phyloP scores from a whole-genome alignment of 805 yeast species.

The Huiozyma sinensis region DNA sequence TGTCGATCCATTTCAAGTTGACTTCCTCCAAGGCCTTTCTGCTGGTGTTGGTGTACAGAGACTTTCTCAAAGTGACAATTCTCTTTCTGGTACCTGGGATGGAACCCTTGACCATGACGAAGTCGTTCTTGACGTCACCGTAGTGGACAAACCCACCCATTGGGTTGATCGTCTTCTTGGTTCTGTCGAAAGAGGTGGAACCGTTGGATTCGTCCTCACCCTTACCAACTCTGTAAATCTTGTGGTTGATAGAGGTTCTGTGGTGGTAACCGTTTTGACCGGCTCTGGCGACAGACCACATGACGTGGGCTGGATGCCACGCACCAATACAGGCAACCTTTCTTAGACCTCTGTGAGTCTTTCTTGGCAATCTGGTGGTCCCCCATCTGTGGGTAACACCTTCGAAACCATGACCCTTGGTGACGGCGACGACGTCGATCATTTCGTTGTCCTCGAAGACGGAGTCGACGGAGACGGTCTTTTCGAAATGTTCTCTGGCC shows the following conservation, averaged over 20 bases:
- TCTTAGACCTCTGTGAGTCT: constrained; percentile 99
- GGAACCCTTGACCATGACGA: constrained; percentile 95
- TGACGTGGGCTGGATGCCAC: constrained; percentile 99
- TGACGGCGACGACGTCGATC: constrained; percentile 97
- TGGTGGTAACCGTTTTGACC: constrained; percentile 99
- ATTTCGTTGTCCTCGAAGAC: constrained; percentile 98
- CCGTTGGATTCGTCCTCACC: constrained; percentile 91
- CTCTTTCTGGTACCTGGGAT: constrained; percentile 99
- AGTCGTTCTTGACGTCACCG: constrained; percentile 97
- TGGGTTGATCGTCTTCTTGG: constrained; percentile 99
- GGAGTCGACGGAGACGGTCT: constrained; percentile 90
- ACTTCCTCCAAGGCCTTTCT: constrained; percentile 97
- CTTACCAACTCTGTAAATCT: constrained; percentile 98
- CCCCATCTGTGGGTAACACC: constrained; percentile 99
- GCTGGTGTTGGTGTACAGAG: constrained; percentile 93
- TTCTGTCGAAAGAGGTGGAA: constrained; percentile 97
- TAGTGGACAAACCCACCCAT: constrained; percentile 99
- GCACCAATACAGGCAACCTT: constrained; percentile 99
- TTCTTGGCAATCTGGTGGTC: constrained; percentile 99
- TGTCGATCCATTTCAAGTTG: constrained; percentile 98
- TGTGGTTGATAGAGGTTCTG: constrained; percentile 99
- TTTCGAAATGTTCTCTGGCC: constrained; percentile 98
- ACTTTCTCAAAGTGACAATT: constrained; percentile 97
- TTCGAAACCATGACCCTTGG: constrained; percentile 99
- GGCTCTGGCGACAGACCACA: constrained; percentile 99